Base-by-base conservation (phyloP, 768 basidiomycete genomes). In the Tubosaeta sp. region DNA sequence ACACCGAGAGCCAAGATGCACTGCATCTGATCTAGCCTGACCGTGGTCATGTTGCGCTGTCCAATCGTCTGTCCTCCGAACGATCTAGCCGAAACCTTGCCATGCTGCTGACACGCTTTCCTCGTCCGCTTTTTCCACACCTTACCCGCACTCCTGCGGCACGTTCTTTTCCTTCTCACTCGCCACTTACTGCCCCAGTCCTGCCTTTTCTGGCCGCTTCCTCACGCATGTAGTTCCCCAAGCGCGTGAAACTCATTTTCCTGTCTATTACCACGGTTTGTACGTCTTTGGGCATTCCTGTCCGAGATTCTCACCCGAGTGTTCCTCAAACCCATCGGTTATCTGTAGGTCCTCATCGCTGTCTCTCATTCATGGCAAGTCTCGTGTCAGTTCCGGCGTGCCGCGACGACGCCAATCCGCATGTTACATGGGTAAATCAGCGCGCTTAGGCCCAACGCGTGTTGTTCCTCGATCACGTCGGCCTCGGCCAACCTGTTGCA, bases 391-490 rank as follows among this genome's bases (percentile, higher is more conserved):
- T 55, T 56, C 47, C 55, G 56, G 52, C 65, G 50, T 66, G 66
- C 48, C 55, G 36, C 48, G 53, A 49, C 62, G 52, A 69, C 58
- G 67, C 57, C 61, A 61, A 69, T 62, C 64, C 64, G 61, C 69
- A 59, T 59, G 65, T 67, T 64, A 46, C 58, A 67, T 59, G 65
- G 72, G 67, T 71, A 69, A 74, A 71, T 72, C 72, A 72, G 73
- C 73, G 73, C 75, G 73, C 75, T 78, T 76, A 73, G 71, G 64
- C 62, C 61, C 57, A 69, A 77, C 83, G 79, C 82, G 78, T 85
- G 84, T 77, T 71, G 74, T 73, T 69, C 71, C 73, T 78, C 81
- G 84, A 88, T 87, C 84, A 78, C 65, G 67, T 72, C 74, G 74
- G 75, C 75, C 77, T 75, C 73, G 73, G 73, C 62, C 73, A 74